Evolutionary conservation across 2,329 filamentous ascomycete genomes (phyloP).

Genomic region (Verticillium tricorpus): DNA sequence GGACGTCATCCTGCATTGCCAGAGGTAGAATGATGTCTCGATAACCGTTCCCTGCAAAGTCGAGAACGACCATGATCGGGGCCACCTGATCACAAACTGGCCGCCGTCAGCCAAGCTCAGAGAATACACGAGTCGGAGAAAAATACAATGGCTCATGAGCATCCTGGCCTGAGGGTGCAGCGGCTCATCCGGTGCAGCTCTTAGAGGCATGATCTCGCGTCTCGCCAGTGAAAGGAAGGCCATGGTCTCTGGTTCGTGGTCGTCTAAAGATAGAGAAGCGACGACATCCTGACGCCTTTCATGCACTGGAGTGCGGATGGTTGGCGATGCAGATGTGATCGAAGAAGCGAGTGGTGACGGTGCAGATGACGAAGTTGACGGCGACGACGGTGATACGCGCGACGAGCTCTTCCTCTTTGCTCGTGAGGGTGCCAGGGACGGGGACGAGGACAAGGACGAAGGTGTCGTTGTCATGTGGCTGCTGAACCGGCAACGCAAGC

Average conservation of each 20-base stretch:
- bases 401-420: slow-evolving; percentile 8
- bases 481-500: slow-evolving; percentile 30
- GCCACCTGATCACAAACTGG: slow-evolving; percentile 30
- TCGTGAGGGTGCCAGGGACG: not conserved
- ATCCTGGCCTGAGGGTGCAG: slow-evolving; percentile 23
- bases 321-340: not conserved
- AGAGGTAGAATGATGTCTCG: slow-evolving; percentile 32
- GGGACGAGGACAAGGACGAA: not conserved
- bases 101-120: not conserved
- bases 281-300: not conserved
- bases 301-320: not conserved
- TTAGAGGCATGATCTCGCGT: slow-evolving; percentile 6
- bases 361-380: not conserved
- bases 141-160: slow-evolving; percentile 29
- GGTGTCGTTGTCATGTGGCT: slow-evolving; percentile 17
- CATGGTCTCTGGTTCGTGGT: not conserved
- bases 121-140: not conserved
- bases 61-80: slow-evolving; percentile 33
- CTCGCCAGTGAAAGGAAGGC: not conserved
- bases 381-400: slow-evolving; percentile 5
- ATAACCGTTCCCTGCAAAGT: slow-evolving; percentile 30
- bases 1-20: slow-evolving; percentile 28
- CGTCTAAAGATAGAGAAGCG: not conserved
- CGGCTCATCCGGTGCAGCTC: slow-evolving; percentile 18
- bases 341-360: not conserved